Evolutionary conservation across 177 flowering plant species (phyloP).

Genomic region (Vitis hybrid): DNA sequence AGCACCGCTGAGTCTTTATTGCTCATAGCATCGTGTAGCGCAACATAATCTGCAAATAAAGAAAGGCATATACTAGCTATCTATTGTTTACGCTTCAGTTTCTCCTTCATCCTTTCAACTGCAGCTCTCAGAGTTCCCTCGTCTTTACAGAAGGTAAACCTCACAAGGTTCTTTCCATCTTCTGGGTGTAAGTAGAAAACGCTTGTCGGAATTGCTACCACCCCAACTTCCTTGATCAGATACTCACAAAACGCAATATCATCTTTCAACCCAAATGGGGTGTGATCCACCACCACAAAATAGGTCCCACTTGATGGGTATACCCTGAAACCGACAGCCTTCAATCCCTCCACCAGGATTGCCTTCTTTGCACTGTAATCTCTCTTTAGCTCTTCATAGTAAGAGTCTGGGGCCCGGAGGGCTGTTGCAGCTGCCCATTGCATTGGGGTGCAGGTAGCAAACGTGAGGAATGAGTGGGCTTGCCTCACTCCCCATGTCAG

Average conservation of each 20-base stretch:
- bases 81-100: too few relatives aligned
- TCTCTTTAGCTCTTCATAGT: conserved; percentile 58
- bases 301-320: conserved; percentile 78
- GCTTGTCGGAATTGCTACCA: too few relatives aligned
- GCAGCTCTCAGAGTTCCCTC: too few relatives aligned
- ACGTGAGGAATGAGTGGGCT: conserved; percentile 70
- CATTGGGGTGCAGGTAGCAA: conserved; percentile 69
- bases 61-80: too few relatives aligned
- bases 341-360: conserved; percentile 64
- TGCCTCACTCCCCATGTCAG: conserved; percentile 72
- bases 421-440: conserved; percentile 62
- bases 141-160: too few relatives aligned
- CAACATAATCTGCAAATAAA: too few relatives aligned
- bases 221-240: conserved; percentile 67
- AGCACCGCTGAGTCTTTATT: too few relatives aligned
- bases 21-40: too few relatives aligned
- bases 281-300: conserved; percentile 77
- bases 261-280: conserved; percentile 61
- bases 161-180: too few relatives aligned
- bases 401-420: conserved; percentile 62
- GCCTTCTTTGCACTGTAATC: conserved; percentile 62
- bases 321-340: conserved; percentile 62
- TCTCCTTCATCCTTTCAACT: too few relatives aligned
- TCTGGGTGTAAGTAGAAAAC: too few relatives aligned
- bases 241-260: conserved; percentile 74